Evolutionary conservation across 2,329 filamentous ascomycete species (phyloP), one percentile per base, ranked within the genome.

Genomic region (Metarhizium anisopliae): DNA sequence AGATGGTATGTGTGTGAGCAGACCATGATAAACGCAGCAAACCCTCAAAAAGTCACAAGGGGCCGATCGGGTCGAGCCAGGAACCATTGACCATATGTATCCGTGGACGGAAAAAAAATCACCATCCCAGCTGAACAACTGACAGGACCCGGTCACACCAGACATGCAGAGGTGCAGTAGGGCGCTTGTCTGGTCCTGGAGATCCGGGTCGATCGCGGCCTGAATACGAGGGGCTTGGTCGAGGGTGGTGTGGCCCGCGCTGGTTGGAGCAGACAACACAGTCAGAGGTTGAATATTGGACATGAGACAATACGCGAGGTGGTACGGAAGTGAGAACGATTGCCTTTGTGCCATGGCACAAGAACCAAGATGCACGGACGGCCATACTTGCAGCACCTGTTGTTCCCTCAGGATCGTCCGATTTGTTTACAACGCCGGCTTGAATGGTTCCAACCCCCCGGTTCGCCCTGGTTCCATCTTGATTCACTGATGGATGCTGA

Each of bases 191-290:
- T 43, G 30, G 30, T n/a, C 42, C 52, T 40, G 43, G 42, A 29
- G 52, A 45, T 50, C 47, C 36, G 53, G 47, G 36, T 51, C 47
- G 53, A 55, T 55, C 25, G 30, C 53, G n/a, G 30, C 20, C 6
- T 50, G 47, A 50, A 54, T 54, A 54, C 53, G 53, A 54, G 47
- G 25, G 40, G 18, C 36, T n/a, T 50, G 16, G 45, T 49, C 14
- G 25, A 30, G 45, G 45, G 25, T 49, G 45, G 45, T 30, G 45
- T 49, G 45, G 45, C 45, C 45, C 20, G 10, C 11, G 45, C 20
- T 16, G 25, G 45, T 49, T 49, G 10, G 45, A n/a, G 7, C 45
- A 29, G 42, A 20, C 42, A 20, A 45, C n/a, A 20, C n/a, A 45
- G 4, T 6, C 6, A 8, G 6, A 16, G 40, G n/a, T 43, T 16